Evolutionary conservation across 306 rosid species (phyloP).

Genomic region (Vigna hirtella): DNA sequence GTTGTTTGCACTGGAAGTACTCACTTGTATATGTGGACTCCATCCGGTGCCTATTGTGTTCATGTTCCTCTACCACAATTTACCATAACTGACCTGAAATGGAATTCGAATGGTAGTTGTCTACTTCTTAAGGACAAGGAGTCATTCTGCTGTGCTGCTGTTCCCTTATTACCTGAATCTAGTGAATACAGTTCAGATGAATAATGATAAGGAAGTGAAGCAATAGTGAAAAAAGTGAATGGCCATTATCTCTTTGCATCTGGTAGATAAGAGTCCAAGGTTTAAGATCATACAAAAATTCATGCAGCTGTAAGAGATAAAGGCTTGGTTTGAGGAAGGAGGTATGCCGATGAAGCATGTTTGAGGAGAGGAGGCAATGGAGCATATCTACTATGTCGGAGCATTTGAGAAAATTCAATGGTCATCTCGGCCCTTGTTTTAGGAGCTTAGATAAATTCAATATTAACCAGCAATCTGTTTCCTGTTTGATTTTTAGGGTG

Average conservation of each 20-base stretch:
- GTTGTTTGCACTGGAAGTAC: constrained; percentile 85
- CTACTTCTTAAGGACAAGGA: constrained; percentile 93
- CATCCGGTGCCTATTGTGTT: constrained; percentile 87
- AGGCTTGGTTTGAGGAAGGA: not conserved
- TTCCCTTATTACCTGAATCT: constrained; percentile 73
- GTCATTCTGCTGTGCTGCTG: constrained; percentile 86
- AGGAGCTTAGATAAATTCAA: constrained; percentile 26
- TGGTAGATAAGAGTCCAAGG: constrained; percentile 20
- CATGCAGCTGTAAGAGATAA: constrained; percentile 6
- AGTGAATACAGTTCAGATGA: constrained; percentile 93
- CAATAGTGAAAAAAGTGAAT: constrained; percentile 42
- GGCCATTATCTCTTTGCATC: constrained; percentile 19
- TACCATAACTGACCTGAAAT: constrained; percentile 74
- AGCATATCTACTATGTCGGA: constrained; percentile 16
- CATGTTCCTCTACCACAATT: constrained; percentile 73
- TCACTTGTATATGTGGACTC: constrained; percentile 96
- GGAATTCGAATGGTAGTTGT: constrained; percentile 97
- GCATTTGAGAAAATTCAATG: constrained; percentile 39
- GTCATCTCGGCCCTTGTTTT: constrained; percentile 41
- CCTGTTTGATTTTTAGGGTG: constrained; percentile 14
- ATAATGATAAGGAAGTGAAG: constrained; percentile 37
- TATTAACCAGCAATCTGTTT: constrained; percentile 23
- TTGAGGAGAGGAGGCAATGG: constrained; percentile 9
- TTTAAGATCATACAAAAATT: constrained; percentile 26
- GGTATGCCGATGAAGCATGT: constrained; percentile 28